A percentile compares a stretch with the other conserved stretches of the same genome.
Evolutionary conservation across 1,284 basidiomycete genomes (phyloP).

Genomic region (Ceratorhiza oryzae-sativae): DNA sequence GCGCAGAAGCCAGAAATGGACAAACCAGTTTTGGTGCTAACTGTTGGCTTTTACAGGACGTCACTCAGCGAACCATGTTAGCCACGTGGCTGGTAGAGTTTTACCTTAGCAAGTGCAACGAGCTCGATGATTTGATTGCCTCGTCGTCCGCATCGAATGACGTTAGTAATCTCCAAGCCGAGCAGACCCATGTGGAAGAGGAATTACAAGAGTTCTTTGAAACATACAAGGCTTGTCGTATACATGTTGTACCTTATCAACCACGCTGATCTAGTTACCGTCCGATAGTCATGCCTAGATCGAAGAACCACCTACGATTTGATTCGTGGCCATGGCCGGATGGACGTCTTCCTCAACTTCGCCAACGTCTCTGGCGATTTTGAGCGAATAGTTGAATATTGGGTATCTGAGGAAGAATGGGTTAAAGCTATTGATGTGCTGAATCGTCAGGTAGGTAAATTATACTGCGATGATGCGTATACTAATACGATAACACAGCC

Average conservation of each 20-base stretch:
- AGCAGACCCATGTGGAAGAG: conserved; percentile 87
- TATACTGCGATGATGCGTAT: neutral
- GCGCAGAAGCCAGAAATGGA: conserved; percentile 47
- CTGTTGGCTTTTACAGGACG: conserved; percentile 61
- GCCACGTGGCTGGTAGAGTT: conserved; percentile 99
- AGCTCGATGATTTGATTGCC: conserved; percentile 88
- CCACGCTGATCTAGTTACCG: neutral
- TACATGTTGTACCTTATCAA: neutral
- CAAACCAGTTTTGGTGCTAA: neutral
- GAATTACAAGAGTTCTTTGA: conserved; percentile 91
- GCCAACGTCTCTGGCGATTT: conserved; percentile 84
- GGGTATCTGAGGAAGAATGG: conserved; percentile 93
- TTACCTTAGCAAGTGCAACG: conserved; percentile 95
- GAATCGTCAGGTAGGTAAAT: conserved; percentile 73
- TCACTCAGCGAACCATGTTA: conserved; percentile 95
- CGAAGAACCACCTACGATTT: conserved; percentile 88
- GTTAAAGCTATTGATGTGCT: conserved; percentile 86
- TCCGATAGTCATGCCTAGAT: conserved; percentile 77
- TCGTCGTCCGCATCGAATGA: conserved; percentile 86
- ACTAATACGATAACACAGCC: conserved; percentile 56
- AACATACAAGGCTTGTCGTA: conserved; percentile 83
- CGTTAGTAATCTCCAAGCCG: conserved; percentile 83
- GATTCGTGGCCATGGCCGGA: conserved; percentile 91
- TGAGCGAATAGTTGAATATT: conserved; percentile 89
- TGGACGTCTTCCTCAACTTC: conserved; percentile 91